Conservation (phyloP, 192 early-diverging fungal genomes). For the Podochytrium sp. region DNA sequence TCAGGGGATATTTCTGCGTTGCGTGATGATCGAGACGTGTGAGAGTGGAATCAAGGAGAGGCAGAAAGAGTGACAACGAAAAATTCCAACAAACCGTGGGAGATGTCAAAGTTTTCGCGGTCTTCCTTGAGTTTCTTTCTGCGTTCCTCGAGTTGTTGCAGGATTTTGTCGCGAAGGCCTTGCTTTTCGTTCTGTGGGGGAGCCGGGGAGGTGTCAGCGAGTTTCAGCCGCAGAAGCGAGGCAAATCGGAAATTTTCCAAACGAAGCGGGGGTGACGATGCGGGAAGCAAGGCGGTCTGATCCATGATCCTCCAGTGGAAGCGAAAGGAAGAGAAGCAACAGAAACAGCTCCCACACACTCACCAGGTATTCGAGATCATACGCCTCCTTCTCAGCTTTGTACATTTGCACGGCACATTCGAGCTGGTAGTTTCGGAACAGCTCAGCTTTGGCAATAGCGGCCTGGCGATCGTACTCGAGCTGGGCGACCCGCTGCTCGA, state of each 20-base stretch:
- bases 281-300: no score
- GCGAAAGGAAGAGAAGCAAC: not conserved
- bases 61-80: not conserved
- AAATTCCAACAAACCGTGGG: conserved; percentile 48
- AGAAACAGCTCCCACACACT: not conserved
- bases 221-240: no score
- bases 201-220: no score
- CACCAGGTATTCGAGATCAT: conserved; percentile 30
- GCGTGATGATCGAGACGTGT: not conserved
- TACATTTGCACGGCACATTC: conserved; percentile 70
- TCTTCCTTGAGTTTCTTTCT: conserved; percentile 80
- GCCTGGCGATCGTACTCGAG: conserved; percentile 62
- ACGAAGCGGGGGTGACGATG: no score
- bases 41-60: not conserved
- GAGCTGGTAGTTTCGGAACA: conserved; percentile 73
- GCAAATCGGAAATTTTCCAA: no score
- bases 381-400: conserved; percentile 58
- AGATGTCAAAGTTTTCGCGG: conserved; percentile 79
- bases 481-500: conserved; percentile 63
- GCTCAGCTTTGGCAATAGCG: conserved; percentile 56
- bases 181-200: conserved; percentile 49
- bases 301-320: not conserved
- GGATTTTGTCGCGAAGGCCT: conserved; percentile 73
- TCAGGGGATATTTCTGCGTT: conserved; percentile 43
- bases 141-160: conserved; percentile 76